Evolutionary conservation across 2,329 filamentous ascomycete genomes (phyloP).

Genomic region (Neoscytalidium dimidiatum): DNA sequence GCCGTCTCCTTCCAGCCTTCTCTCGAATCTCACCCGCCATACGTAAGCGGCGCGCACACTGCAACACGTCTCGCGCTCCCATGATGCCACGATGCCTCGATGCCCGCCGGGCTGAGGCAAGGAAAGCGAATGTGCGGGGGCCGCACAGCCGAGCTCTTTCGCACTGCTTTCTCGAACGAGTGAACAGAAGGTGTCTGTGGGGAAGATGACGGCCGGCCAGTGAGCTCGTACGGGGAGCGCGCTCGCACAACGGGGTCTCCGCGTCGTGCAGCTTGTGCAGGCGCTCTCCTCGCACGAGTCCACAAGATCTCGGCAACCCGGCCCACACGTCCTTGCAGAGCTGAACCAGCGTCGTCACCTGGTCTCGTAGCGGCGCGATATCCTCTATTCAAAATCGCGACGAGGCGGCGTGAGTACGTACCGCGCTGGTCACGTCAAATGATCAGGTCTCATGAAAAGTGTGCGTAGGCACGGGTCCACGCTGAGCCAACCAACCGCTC

Average conservation of each 20-base stretch:
- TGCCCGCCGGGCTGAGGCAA: background rate
- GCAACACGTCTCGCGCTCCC: background rate
- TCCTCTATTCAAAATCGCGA: background rate
- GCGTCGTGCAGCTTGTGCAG: background rate
- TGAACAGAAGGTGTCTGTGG: background rate
- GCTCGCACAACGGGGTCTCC: background rate
- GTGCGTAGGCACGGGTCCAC: background rate
- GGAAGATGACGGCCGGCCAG: background rate
- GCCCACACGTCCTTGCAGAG: background rate
- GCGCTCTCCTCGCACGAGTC: background rate
- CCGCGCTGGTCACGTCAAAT: background rate
- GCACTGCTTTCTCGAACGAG: slow-evolving; percentile 9
- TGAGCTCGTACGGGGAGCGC: background rate
- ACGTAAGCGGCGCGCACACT: slow-evolving; percentile 5
- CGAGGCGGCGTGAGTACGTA: background rate
- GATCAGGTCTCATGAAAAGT: slow-evolving; percentile 1
- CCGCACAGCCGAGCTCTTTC: background rate
- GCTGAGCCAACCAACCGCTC: background rate
- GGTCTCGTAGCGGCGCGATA: background rate
- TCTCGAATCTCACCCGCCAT: slow-evolving; percentile 1
- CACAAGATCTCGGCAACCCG: background rate
- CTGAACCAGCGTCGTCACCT: background rate
- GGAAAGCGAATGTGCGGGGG: background rate
- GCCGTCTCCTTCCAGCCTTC: background rate
- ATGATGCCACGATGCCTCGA: slow-evolving; percentile 1